Conservation (phyloP, 1,284 basidiomycete genomes). For the Xerocomus amazonicus region DNA sequence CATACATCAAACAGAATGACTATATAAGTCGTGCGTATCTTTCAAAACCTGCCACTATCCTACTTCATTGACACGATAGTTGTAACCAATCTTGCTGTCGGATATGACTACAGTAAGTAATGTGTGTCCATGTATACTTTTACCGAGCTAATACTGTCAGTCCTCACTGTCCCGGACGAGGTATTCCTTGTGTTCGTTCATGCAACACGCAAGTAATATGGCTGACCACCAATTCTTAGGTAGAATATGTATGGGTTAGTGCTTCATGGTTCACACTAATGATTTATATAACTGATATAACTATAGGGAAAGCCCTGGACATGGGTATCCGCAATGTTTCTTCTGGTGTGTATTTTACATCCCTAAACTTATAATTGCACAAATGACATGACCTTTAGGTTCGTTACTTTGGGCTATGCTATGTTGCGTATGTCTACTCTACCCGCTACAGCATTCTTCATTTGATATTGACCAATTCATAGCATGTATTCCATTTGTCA, state of each 20-base stretch:
- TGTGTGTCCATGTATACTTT: background rate
- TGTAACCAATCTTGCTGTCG: background rate
- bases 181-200: background rate
- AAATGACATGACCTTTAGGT: no score
- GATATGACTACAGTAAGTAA: constrained; percentile 1
- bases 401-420: no score
- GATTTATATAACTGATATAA: background rate
- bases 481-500: no score
- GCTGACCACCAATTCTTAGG: background rate
- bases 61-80: background rate
- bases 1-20: no score
- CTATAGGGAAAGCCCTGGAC: background rate
- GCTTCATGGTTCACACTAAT: no score
- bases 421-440: no score
- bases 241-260: background rate
- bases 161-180: background rate
- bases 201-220: background rate
- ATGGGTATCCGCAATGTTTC: background rate
- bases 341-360: background rate
- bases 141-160: background rate
- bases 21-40: no score
- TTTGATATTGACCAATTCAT: no score
- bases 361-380: no score
- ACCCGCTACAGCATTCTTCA: no score
- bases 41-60: background rate